These are phyloP conservation scores for Trichoderma brevicompactum DNA, from an alignment of 2,329 filamentous ascomycete genomes.

Conservation along the genomic window DNA sequence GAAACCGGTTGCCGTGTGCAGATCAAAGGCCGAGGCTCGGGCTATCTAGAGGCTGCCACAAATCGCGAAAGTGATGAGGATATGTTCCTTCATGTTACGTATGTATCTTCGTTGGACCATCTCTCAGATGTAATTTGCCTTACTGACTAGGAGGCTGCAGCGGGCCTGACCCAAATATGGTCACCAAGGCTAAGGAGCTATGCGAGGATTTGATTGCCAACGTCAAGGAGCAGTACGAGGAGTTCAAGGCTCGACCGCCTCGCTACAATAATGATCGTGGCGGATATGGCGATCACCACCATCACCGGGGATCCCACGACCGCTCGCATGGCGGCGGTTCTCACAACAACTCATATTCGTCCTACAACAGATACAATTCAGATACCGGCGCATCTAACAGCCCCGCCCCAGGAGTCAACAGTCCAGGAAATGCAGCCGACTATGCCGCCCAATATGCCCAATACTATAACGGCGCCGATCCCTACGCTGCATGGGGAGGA, in stretches of 20 bases:
- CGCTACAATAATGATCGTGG: slow-evolving; percentile 57
- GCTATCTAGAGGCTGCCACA: slow-evolving; percentile 89
- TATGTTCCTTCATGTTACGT: slow-evolving; percentile 97
- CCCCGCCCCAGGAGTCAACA: slow-evolving; percentile 41
- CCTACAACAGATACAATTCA: slow-evolving; percentile 39
- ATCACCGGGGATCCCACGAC: slow-evolving; percentile 41
- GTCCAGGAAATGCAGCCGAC: slow-evolving; percentile 50
- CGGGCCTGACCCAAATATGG: slow-evolving; percentile 84
- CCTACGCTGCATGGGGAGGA: slow-evolving; percentile 89
- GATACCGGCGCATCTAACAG: slow-evolving; percentile 43
- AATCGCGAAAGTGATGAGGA: slow-evolving; percentile 89
- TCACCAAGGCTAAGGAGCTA: slow-evolving; percentile 83
- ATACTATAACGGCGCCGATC: slow-evolving; percentile 77
- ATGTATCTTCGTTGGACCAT: slow-evolving; percentile 46
- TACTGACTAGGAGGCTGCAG: slow-evolving; percentile 50
- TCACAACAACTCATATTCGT: slow-evolving; percentile 38
- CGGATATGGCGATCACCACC: slow-evolving; percentile 40
- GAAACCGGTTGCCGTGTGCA: slow-evolving; percentile 95
- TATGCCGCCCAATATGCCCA: slow-evolving; percentile 83
- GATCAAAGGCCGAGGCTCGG: slow-evolving; percentile 95
- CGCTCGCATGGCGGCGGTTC: slow-evolving; percentile 42
- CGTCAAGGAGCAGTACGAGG: slow-evolving; percentile 87
- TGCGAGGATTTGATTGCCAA: slow-evolving; percentile 87
- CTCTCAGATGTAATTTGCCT: slow-evolving; percentile 36
- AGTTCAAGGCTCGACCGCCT: slow-evolving; percentile 82